Percentiles rank a stretch among this genome's conserved stretches.
phyloP scores from a whole-genome alignment of 2,329 filamentous ascomycete species.

The Aaosphaeria arxii region DNA sequence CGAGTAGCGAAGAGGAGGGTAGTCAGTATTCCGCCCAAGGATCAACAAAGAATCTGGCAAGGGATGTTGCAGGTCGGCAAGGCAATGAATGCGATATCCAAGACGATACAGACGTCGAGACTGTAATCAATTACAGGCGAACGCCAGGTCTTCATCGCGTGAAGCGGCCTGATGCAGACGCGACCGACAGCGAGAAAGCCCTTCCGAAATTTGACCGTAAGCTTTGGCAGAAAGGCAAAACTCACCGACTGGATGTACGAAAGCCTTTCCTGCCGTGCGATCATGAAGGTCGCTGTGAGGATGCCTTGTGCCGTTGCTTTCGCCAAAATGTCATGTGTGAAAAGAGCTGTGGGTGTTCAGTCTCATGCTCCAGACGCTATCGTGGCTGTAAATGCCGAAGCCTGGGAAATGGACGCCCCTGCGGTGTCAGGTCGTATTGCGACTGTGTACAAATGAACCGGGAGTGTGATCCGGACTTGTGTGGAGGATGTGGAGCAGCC shows the following conservation, averaged over 20 bases:
- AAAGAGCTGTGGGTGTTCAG: slow-evolving; percentile 67
- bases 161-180: neutral
- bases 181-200: no score
- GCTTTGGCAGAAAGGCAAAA: neutral
- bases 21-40: neutral
- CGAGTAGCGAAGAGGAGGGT: neutral
- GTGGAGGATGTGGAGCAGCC: slow-evolving; percentile 65
- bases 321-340: slow-evolving; percentile 64
- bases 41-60: neutral
- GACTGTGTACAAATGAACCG: slow-evolving; percentile 70
- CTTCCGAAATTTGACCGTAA: no score
- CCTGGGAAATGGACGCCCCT: slow-evolving; percentile 41
- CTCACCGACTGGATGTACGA: slow-evolving; percentile 1
- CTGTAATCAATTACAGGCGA: neutral
- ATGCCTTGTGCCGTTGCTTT: slow-evolving; percentile 62
- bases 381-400: slow-evolving; percentile 40
- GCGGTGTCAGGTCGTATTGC: slow-evolving; percentile 49
- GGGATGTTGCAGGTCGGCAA: neutral
- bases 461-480: slow-evolving; percentile 78
- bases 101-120: neutral
- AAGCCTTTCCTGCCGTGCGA: slow-evolving; percentile 61
- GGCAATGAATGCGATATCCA: no score
- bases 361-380: slow-evolving; percentile 53
- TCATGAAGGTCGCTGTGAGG: slow-evolving; percentile 64
- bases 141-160: neutral